phyloP scores from a whole-genome alignment of 371 early-diverging fungal genomes.

The Syncephalastrum racemosum region DNA sequence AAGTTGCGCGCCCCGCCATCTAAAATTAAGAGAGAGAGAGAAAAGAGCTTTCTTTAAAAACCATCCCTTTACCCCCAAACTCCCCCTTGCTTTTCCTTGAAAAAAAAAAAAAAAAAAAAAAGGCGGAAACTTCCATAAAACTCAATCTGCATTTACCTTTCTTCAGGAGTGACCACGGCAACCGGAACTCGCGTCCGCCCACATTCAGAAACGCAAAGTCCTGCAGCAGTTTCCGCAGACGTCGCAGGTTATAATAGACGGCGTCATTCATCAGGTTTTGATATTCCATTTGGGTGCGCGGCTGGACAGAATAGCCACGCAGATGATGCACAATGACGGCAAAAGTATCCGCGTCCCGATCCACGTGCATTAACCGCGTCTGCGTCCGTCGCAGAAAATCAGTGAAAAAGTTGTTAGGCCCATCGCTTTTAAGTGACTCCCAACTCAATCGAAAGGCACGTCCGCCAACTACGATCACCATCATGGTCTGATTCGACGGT shows the following conservation, averaged over 20 bases:
- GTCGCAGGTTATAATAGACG: constrained; percentile 49
- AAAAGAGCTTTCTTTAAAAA: neutral
- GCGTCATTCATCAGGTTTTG: constrained; percentile 55
- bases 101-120: too few species aligned
- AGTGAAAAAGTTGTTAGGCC: constrained; percentile 47
- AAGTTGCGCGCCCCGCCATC: constrained; percentile 35
- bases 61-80: neutral
- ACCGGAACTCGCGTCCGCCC: constrained; percentile 42
- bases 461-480: constrained; percentile 46
- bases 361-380: constrained; percentile 50
- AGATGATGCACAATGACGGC: constrained; percentile 57
- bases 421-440: constrained; percentile 51
- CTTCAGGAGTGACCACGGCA: constrained; percentile 40
- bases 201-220: constrained; percentile 49
- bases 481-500: constrained; percentile 34
- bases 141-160: constrained; percentile 25
- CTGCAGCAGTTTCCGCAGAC: constrained; percentile 43
- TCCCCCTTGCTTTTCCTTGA: too few species aligned
- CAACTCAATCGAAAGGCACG: constrained; percentile 42
- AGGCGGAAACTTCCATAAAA: neutral
- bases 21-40: constrained; percentile 8
- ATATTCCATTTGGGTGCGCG: constrained; percentile 47
- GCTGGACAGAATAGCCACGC: constrained; percentile 58
- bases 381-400: constrained; percentile 34
- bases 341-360: constrained; percentile 60